Evolutionary conservation across 2,329 filamentous ascomycete genomes (phyloP), one percentile per base, ranked within the genome.

Genomic region (Ceratocystis destructans): DNA sequence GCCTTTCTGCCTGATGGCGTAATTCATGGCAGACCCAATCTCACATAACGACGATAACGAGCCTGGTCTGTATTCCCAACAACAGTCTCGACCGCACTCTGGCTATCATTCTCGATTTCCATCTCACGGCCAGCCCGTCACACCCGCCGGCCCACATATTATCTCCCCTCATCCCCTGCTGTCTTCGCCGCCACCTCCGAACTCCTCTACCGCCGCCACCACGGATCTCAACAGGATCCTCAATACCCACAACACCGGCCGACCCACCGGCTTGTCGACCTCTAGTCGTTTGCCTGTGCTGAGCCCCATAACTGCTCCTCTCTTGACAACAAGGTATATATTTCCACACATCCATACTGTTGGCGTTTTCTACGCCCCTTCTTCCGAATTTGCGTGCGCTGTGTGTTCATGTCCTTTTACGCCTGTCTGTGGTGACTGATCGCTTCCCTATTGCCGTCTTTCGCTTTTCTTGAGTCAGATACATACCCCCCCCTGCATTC

Each of bases 11-110:
- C 81, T 78, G 76, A 85, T 85, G 82, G 82, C 82, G 82, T 85
- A 84, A 82, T 82, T 80, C 81, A 85, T 85, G 83, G 82, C 82
- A 83, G 82, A 84, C 80, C 82, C 79, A 83, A 84, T 76, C 76
- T 72, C 74, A 75, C 74, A 44, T 62, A 63, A 64, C 64, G 61
- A 66, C 50, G 62, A 68, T 66, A 68, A 66, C 68, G 68, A 69
- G 53, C 64, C 37, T 50, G 55, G 59, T 22, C 66, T 59, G 37
- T 46, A 62, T 61, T 55, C 63, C 20, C 66, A 62, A 66, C 61
- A 28, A 22, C 53, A 61, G 55, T 15, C 41, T 41, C 7, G 7
- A 66, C 61, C 15, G 17, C 53, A 44, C 28, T 15, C 41, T 41
- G 8, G 22, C 25, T 22, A 48, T 25, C 44, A 46, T n/a, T 28